Percentiles rank a stretch among this genome's conserved stretches.
phyloP scores from a whole-genome alignment of 2,329 filamentous ascomycete species.

The Neodidymelliopsis sp. region DNA sequence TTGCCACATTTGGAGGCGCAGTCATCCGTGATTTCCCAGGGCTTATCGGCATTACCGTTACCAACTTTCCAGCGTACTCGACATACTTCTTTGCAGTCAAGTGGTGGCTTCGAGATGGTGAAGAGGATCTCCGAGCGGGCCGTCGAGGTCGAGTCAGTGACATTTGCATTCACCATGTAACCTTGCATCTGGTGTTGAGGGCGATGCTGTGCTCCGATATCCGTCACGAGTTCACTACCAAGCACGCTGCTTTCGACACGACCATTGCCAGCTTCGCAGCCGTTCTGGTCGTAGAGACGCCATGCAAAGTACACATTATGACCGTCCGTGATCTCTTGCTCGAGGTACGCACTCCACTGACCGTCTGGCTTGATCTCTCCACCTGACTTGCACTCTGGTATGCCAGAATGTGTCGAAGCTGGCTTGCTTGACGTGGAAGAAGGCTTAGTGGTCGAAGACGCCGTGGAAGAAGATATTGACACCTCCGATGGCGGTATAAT shows the following conservation, averaged over 20 bases:
- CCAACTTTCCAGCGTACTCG: constrained; percentile 1
- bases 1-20: constrained; percentile 4
- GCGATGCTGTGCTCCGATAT: background rate
- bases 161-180: background rate
- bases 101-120: background rate
- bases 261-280: constrained; percentile 9
- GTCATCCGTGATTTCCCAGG: constrained; percentile 3
- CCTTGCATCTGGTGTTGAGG: background rate
- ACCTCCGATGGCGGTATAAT: background rate
- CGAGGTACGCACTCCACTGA: constrained; percentile 8
- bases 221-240: background rate
- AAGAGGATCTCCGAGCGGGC: background rate
- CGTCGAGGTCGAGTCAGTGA: background rate
- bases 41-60: background rate
- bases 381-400: constrained; percentile 2
- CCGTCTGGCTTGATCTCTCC: background rate
- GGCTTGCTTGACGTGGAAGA: no score
- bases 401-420: no score
- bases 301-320: constrained; percentile 4
- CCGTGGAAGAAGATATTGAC: background rate
- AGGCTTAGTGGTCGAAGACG: background rate
- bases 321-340: constrained; percentile 3
- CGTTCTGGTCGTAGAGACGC: constrained; percentile 17
- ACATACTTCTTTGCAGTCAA: background rate
- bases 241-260: background rate